Base-by-base conservation (phyloP, 1,284 basidiomycete genomes). In the Stygiomarasmius scandens region DNA sequence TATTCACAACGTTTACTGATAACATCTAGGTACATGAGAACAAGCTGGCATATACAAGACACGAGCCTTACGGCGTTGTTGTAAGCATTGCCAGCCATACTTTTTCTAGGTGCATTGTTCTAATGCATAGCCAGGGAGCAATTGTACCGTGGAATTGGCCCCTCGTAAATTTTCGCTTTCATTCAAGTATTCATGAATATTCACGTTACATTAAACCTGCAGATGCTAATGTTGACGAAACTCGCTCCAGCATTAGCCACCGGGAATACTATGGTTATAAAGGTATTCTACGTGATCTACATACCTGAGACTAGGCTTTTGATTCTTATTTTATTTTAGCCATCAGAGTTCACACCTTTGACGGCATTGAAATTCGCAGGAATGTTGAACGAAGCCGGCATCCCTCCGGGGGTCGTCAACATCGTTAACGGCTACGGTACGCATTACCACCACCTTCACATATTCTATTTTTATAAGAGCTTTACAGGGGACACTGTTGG, bases 41-140 rank as follows among this genome's bases (percentile, higher is more conserved):
- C 23, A 90, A 89, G 70, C 75, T 92, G 59, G 82, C 80, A 2
- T 93, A 90, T 74, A 89, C 91, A 19, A 80, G 86, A 32, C 91
- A 93, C 70, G 94, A 96, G 74, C 93, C 94, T 20, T 88, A 93
- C 65, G 94, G 94, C 64, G 93, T 95, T 59, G 82, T 85, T 24
- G 76, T 74, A 56, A 23, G 70, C 32, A 4, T 14, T 22, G 16
- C 45, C 22, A n/a, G n/a, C n/a, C n/a, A n/a, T n/a, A n/a, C n/a
- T n/a, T n/a, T n/a, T n/a, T 19, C 5, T 6, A 19, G 19, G 6
- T 27, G 19, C 44, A 23, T 4, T 23, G 11, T 50, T 10, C 20
- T 20, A 22, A 4, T 47, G 16, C 29, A 12, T 32, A n/a, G n/a
- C 5, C 29, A 60, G 61, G 83, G 85, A 54, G 87, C 89, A 74